Evolutionary conservation across 805 yeast genomes (phyloP).

Genomic region (Priceomyces fermenticarens): DNA sequence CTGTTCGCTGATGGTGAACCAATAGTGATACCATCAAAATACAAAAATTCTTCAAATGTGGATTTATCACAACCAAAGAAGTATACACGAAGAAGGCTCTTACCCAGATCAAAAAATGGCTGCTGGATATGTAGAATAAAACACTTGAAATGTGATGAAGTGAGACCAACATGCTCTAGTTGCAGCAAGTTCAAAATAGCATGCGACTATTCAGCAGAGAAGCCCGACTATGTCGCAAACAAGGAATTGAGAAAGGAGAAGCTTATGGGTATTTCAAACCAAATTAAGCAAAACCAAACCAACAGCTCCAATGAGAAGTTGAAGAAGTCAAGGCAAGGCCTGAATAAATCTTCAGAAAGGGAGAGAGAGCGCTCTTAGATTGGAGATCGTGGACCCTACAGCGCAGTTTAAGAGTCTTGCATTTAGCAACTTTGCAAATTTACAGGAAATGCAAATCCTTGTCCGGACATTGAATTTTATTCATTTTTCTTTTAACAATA

Average conservation of each 20-base stretch:
- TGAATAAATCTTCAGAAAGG: not conserved
- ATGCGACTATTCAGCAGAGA: conserved; percentile 38
- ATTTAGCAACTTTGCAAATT: no score
- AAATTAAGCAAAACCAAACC: conserved; percentile 21
- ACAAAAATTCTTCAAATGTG: conserved; percentile 1
- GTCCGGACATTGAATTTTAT: no score
- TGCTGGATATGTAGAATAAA: conserved; percentile 48
- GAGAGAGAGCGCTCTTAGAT: no score
- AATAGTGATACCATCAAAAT: not conserved
- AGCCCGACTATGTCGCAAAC: conserved; percentile 39
- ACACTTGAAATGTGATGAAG: conserved; percentile 44
- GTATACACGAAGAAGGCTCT: conserved; percentile 35
- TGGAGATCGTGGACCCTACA: no score
- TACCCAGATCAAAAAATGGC: conserved; percentile 41
- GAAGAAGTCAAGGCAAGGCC: conserved; percentile 1
- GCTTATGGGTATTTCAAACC: conserved; percentile 26
- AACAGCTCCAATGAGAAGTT: conserved; percentile 3
- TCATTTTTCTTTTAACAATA: no score
- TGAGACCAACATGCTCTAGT: conserved; percentile 33
- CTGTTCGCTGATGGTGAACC: conserved; percentile 4
- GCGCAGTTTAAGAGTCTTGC: no score
- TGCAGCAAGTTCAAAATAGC: conserved; percentile 39
- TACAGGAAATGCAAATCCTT: no score
- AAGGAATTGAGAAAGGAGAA: conserved; percentile 32
- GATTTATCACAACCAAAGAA: conserved; percentile 22